A percentile compares a stretch with the other conserved stretches of the same genome.
phyloP scores from a whole-genome alignment of 2,329 filamentous ascomycete genomes.

The Rhinocladiella mackenziei region DNA sequence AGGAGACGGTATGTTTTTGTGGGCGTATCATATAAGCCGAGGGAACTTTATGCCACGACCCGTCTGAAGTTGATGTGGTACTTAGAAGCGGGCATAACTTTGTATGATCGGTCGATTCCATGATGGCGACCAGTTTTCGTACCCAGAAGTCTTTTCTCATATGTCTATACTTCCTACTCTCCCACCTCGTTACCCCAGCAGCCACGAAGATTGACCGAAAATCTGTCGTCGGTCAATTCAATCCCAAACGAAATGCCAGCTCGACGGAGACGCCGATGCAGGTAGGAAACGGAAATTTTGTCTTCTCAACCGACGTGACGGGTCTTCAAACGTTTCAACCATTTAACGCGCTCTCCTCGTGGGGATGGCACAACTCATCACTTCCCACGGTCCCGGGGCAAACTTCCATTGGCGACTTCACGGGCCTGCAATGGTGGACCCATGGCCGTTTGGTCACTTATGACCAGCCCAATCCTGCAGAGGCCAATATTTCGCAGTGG shows the following conservation, averaged over 20 bases:
- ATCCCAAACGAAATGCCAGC: slow-evolving; percentile 4
- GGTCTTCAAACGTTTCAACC: slow-evolving; percentile 3
- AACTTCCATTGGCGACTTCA: slow-evolving; percentile 6
- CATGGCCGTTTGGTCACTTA: slow-evolving; percentile 2
- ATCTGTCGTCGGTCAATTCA: slow-evolving; percentile 1
- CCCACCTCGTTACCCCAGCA: not conserved
- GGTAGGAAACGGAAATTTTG: slow-evolving; percentile 5
- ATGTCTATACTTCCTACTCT: too few relatives aligned
- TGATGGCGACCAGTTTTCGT: too few relatives aligned
- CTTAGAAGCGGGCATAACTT: too few relatives aligned
- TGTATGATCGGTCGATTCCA: too few relatives aligned
- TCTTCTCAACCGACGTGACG: slow-evolving; percentile 6
- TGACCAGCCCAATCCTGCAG: slow-evolving; percentile 3
- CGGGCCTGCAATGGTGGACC: slow-evolving; percentile 4
- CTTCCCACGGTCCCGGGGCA: slow-evolving; percentile 3
- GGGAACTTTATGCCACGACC: too few relatives aligned
- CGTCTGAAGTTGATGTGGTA: too few relatives aligned
- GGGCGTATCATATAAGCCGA: too few relatives aligned
- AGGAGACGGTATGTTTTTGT: too few relatives aligned
- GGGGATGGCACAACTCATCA: slow-evolving; percentile 7
- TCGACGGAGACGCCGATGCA: slow-evolving; percentile 3
- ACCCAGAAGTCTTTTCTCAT: too few relatives aligned
- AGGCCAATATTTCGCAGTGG: slow-evolving; percentile 6
- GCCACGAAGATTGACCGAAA: slow-evolving; percentile 3
- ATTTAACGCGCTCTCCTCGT: slow-evolving; percentile 2